A percentile compares a stretch with the other conserved stretches of the same genome.
Evolutionary conservation across 192 early-diverging fungal species (phyloP).

Genomic region (Lobosporangium transversale): DNA sequence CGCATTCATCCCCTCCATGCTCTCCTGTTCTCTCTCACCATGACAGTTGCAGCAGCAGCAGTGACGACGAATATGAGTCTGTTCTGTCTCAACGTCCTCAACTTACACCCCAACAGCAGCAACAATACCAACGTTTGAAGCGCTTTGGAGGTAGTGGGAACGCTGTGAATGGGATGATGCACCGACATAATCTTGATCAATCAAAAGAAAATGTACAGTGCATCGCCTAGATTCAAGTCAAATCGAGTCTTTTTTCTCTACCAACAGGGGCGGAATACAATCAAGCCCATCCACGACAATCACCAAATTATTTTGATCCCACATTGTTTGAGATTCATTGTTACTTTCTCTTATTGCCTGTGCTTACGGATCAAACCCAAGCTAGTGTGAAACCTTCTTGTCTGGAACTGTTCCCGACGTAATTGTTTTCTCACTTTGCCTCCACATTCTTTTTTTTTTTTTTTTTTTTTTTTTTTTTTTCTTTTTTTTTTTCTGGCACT

Average conservation of each 20-base stretch:
- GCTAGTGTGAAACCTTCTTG: too few species aligned
- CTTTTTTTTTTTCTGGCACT: too few species aligned
- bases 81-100: constrained; percentile 1
- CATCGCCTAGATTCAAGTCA: constrained; percentile 13
- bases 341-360: too few species aligned
- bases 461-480: too few species aligned
- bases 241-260: background rate
- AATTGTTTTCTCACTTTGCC: too few species aligned
- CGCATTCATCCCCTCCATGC: constrained; percentile 29
- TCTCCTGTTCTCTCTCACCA: constrained; percentile 43
- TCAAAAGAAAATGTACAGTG: constrained; percentile 34
- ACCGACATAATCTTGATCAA: constrained; percentile 30
- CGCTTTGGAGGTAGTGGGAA: constrained; percentile 29
- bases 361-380: too few species aligned
- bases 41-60: constrained; percentile 43
- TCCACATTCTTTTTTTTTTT: too few species aligned
- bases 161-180: constrained; percentile 34
- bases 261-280: too few species aligned
- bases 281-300: too few species aligned
- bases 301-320: too few species aligned
- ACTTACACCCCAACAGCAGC: constrained; percentile 28
- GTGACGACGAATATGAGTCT: constrained; percentile 34
- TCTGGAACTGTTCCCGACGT: too few species aligned
- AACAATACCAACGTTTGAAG: constrained; percentile 30
- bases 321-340: too few species aligned